Percentiles rank a stretch among this genome's conserved stretches.
phyloP scores from a whole-genome alignment of 2,329 filamentous ascomycete species.

The Blumeriella jaapii region DNA sequence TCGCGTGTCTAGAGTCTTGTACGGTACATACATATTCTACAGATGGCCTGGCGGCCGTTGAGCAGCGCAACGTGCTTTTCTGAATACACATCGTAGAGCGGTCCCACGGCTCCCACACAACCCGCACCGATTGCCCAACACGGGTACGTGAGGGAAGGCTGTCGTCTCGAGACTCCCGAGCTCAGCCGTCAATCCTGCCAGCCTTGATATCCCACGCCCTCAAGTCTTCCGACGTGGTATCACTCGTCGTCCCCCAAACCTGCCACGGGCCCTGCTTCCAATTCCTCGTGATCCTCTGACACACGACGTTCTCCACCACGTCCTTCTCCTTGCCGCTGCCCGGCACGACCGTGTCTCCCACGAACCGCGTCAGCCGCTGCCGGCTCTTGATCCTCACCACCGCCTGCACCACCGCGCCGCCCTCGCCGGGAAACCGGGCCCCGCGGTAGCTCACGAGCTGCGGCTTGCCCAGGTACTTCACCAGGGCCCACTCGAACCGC shows the following conservation, averaged over 20 bases:
- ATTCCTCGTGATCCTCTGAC: constrained; percentile 38
- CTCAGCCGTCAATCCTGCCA: too few species aligned
- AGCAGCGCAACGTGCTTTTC: too few species aligned
- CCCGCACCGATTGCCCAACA: too few species aligned
- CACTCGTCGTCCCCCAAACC: constrained; percentile 51
- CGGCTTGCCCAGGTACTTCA: constrained; percentile 34
- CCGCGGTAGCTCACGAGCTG: constrained; percentile 40
- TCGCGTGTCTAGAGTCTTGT: too few species aligned
- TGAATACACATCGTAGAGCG: too few species aligned
- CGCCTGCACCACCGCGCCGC: constrained; percentile 40
- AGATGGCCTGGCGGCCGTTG: too few species aligned
- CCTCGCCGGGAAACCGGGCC: constrained; percentile 33
- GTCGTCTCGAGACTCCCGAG: too few species aligned
- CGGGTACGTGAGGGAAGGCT: too few species aligned
- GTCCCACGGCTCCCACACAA: too few species aligned
- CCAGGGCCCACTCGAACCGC: constrained; percentile 41
- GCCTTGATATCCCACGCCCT: constrained; percentile 17
- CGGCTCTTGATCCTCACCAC: constrained; percentile 48
- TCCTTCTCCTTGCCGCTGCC: constrained; percentile 40
- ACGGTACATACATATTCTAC: too few species aligned
- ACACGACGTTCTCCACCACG: constrained; percentile 52
- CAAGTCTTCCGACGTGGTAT: constrained; percentile 34
- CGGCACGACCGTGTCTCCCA: constrained; percentile 28
- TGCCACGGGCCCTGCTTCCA: constrained; percentile 43
- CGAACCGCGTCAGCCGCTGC: constrained; percentile 38